These are phyloP conservation scores for Dendrobium officinale DNA, from an alignment of 106 monocot species.

Conservation along the genomic window DNA sequence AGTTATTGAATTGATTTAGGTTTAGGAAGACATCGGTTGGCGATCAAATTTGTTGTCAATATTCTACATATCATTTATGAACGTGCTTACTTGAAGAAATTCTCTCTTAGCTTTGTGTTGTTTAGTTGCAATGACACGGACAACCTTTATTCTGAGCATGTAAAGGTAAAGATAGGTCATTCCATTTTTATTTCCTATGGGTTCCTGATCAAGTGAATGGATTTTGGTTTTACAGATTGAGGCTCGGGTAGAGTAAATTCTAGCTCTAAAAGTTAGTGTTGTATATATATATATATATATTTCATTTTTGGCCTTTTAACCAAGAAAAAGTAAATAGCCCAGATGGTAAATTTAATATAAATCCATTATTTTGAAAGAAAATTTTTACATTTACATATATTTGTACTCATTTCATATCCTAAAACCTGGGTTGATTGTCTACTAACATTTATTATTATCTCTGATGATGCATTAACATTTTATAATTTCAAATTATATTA, in stretches of 20 bases:
- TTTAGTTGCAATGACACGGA: background rate
- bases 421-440: too few relatives aligned
- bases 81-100: background rate
- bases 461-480: too few relatives aligned
- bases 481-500: too few relatives aligned
- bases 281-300: background rate
- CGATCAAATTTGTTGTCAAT: conserved; percentile 1
- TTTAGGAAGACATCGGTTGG: background rate
- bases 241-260: background rate
- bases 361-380: background rate
- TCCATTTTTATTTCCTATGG: too few relatives aligned
- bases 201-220: background rate
- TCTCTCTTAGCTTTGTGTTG: background rate
- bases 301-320: background rate
- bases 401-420: too few relatives aligned
- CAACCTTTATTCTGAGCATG: background rate
- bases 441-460: too few relatives aligned
- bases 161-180: background rate
- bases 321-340: background rate
- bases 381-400: background rate
- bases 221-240: background rate
- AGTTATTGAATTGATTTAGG: background rate
- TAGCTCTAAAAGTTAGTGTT: background rate
- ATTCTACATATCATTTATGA: background rate
- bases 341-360: too few relatives aligned